These are phyloP conservation scores for Iris pallida DNA, from an alignment of 116 monocot genomes.

Conservation along the genomic window DNA sequence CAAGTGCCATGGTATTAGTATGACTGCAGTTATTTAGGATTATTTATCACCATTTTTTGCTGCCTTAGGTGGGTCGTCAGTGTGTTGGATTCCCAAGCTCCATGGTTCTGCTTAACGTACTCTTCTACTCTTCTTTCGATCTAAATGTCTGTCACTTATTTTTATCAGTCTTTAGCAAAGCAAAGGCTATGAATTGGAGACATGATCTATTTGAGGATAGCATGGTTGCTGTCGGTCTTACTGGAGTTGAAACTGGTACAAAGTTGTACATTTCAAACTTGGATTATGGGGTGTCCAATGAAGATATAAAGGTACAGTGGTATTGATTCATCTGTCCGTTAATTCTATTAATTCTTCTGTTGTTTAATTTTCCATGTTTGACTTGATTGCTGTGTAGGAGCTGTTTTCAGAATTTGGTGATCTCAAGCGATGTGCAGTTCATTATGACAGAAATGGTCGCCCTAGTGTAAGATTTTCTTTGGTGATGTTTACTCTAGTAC, in stretches of 20 bases:
- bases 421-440: constrained; percentile 68
- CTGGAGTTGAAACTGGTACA: constrained; percentile 54
- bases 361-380: neutral
- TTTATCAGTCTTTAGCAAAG: constrained; percentile 76
- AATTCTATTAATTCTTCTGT: constrained; percentile 2
- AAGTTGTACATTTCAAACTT: constrained; percentile 95
- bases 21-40: constrained; percentile 16
- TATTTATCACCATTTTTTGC: constrained; percentile 13
- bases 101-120: constrained; percentile 6
- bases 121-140: constrained; percentile 31
- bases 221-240: constrained; percentile 61
- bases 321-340: neutral
- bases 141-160: constrained; percentile 35
- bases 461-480: constrained; percentile 54
- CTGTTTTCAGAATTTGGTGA: constrained; percentile 82
- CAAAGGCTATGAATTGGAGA: constrained; percentile 60
- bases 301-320: constrained; percentile 82
- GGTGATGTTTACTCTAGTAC: no score
- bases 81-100: constrained; percentile 18
- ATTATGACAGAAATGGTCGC: constrained; percentile 81
- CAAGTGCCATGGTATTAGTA: constrained; percentile 8
- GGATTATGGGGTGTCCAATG: constrained; percentile 89
- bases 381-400: constrained; percentile 51
- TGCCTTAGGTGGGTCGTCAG: constrained; percentile 22
- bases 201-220: constrained; percentile 80